Percentiles rank a stretch among this genome's conserved stretches.
These are phyloP conservation scores for Fusarium sp. DNA, from an alignment of 2,329 filamentous ascomycete species.

Conservation along the genomic window DNA sequence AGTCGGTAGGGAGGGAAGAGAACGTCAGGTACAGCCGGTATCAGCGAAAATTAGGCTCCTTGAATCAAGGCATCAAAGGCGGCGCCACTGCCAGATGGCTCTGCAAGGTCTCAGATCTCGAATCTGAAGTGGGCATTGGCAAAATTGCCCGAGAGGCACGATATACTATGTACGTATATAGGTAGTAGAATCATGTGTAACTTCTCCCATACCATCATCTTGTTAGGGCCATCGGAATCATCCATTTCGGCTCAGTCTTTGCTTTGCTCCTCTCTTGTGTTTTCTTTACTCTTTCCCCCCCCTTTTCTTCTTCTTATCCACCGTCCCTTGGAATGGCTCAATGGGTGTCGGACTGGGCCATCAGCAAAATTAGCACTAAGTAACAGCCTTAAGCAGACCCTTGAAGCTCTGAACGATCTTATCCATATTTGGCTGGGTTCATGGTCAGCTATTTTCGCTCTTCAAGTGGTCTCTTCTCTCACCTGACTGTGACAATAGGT, in stretches of 20 bases:
- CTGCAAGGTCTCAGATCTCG: conserved; percentile 34
- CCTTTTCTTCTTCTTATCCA: not conserved
- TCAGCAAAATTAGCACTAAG: not conserved
- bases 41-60: not conserved
- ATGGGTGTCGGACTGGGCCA: not conserved
- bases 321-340: not conserved
- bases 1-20: not conserved
- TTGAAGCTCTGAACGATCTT: conserved; percentile 14
- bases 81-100: conserved; percentile 28
- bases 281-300: not conserved
- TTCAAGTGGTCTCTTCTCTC: conserved; percentile 2
- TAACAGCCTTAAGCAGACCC: conserved; percentile 1
- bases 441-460: conserved; percentile 14
- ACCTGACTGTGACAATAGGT: not conserved
- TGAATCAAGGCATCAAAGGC: conserved; percentile 3
- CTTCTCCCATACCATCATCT: too few species aligned
- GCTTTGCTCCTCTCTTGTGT: not conserved
- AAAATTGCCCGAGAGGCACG: conserved; percentile 39
- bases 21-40: too few species aligned
- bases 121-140: conserved; percentile 16
- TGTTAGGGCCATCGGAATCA: not conserved
- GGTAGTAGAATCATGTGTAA: too few species aligned
- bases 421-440: not conserved
- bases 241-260: not conserved
- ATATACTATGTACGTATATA: too few species aligned